phyloP scores from a whole-genome alignment of 805 yeast species.

The Nakazawaea ishiwadae region DNA sequence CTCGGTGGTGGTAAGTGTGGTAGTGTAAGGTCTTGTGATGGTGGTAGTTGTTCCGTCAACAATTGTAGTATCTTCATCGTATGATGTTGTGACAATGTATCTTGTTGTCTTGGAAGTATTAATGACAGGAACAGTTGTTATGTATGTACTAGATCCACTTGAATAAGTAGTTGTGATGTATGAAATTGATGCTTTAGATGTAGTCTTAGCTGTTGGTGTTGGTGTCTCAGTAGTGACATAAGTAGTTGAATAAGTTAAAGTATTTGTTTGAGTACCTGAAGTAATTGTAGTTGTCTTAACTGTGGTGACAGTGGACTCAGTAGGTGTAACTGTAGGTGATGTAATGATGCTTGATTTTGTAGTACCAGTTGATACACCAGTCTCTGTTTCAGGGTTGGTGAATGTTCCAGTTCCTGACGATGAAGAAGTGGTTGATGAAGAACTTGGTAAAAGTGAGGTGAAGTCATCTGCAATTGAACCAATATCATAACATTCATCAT shows the following conservation, averaged over 20 bases:
- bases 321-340: not conserved
- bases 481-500: slow-evolving; percentile 10
- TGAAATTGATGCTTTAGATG: not conserved
- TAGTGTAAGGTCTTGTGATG: too few relatives aligned
- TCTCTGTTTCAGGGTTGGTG: not conserved
- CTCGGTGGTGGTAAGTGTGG: too few relatives aligned
- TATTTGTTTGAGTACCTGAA: not conserved
- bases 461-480: slow-evolving; percentile 6
- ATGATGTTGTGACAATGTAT: too few relatives aligned
- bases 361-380: not conserved
- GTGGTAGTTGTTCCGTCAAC: too few relatives aligned
- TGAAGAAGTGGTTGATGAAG: slow-evolving; percentile 1
- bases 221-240: not conserved
- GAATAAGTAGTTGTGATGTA: not conserved
- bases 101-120: too few relatives aligned
- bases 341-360: too few relatives aligned
- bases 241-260: not conserved
- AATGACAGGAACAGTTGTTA: slow-evolving; percentile 3
- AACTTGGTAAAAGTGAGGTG: not conserved
- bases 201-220: not conserved
- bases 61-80: too few relatives aligned
- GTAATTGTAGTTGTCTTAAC: not conserved
- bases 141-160: not conserved
- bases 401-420: slow-evolving; percentile 1
- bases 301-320: not conserved